Percentiles rank a stretch among this genome's conserved stretches.
phyloP scores from a whole-genome alignment of 306 rosid species.

The Crataegus laevigata region DNA sequence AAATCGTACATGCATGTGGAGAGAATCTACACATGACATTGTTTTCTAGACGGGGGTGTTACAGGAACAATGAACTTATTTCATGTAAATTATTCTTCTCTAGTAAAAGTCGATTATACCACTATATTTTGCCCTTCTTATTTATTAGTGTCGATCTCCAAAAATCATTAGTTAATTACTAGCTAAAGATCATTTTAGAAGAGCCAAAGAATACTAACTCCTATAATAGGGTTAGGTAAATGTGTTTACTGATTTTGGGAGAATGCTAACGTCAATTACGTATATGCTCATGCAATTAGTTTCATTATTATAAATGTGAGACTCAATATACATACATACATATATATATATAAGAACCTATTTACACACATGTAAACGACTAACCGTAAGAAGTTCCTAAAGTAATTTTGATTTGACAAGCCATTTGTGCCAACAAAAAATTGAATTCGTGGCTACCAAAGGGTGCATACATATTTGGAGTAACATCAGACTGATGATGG shows the following conservation, averaged over 20 bases:
- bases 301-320: neutral
- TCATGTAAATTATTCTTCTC: too few species aligned
- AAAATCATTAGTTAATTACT: neutral
- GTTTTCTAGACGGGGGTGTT: too few species aligned
- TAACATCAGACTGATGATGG: slow-evolving; percentile 20
- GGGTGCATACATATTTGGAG: slow-evolving; percentile 22
- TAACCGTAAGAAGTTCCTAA: neutral
- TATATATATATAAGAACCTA: too few species aligned
- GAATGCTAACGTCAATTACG: neutral
- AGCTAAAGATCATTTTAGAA: neutral
- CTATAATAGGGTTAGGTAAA: neutral
- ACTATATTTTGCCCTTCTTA: too few species aligned
- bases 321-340: too few species aligned
- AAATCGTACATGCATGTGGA: too few species aligned
- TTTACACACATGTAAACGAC: neutral
- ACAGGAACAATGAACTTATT: too few species aligned
- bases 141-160: neutral
- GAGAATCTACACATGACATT: too few species aligned
- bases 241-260: neutral
- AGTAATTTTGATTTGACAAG: neutral
- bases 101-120: too few species aligned
- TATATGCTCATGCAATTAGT: neutral
- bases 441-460: slow-evolving; percentile 17
- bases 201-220: neutral
- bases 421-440: neutral